Evolutionary conservation across 2,329 filamentous ascomycete genomes (phyloP).

Genomic region (Sclerotiophoma versabilis): DNA sequence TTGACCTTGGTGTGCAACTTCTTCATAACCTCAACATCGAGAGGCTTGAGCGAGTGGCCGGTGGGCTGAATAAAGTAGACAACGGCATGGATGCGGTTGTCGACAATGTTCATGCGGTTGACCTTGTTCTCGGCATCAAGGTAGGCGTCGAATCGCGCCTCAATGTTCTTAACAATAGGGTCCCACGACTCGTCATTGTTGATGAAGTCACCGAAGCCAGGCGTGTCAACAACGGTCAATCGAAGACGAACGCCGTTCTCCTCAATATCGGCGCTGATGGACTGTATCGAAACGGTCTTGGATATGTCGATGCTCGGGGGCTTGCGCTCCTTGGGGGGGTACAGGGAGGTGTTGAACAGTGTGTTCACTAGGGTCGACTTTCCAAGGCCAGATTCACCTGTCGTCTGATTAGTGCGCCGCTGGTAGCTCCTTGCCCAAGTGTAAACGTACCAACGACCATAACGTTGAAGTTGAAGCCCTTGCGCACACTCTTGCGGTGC

Average conservation of each 20-base stretch:
- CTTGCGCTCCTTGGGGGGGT: conserved; percentile 98
- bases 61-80: conserved; percentile 99
- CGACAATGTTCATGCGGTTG: conserved; percentile 99
- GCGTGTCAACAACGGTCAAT: conserved; percentile 95
- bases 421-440: neutral
- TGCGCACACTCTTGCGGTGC: conserved; percentile 99
- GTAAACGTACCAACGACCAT: conserved; percentile 94
- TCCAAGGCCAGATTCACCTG: conserved; percentile 98
- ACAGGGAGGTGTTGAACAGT: conserved; percentile 98
- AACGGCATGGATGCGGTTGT: conserved; percentile 98
- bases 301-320: conserved; percentile 96
- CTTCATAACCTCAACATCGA: conserved; percentile 99
- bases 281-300: conserved; percentile 71
- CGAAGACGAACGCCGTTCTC: conserved; percentile 97
- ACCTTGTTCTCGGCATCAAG: conserved; percentile 99
- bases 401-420: conserved; percentile 22
- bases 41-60: conserved; percentile 95
- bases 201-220: conserved; percentile 98
- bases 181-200: conserved; percentile 99
- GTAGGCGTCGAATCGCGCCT: conserved; percentile 98
- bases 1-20: conserved; percentile 99
- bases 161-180: conserved; percentile 98
- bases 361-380: conserved; percentile 99
- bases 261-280: conserved; percentile 74
- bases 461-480: conserved; percentile 99